These are phyloP conservation scores for Pelargonium nanum DNA, from an alignment of 345 rosid genomes.

Conservation along the genomic window DNA sequence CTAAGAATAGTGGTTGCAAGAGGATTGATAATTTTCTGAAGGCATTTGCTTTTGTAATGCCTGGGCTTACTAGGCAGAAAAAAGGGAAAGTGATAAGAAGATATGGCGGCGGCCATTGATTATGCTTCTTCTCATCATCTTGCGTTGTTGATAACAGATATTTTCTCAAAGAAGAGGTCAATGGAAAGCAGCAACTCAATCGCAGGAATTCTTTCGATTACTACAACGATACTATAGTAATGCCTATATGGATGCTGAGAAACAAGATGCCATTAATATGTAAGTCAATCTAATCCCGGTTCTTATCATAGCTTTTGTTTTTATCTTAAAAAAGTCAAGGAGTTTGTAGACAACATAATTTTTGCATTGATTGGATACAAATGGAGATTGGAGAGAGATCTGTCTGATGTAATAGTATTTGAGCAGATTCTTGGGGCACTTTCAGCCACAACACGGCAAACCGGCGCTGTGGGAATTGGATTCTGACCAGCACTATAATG, in stretches of 20 bases:
- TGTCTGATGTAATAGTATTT: no score
- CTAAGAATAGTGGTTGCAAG: background rate
- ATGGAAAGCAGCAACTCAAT: constrained; percentile 96
- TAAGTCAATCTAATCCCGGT: constrained; percentile 23
- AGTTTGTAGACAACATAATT: background rate
- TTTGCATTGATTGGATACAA: background rate
- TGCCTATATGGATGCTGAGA: constrained; percentile 86
- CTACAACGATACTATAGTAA: constrained; percentile 93
- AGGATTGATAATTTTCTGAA: no score
- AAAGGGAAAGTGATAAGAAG: background rate
- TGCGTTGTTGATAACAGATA: constrained; percentile 39
- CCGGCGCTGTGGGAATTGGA: constrained; percentile 90
- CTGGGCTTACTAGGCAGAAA: no score
- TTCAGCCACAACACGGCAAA: constrained; percentile 85
- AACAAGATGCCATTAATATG: constrained; percentile 96
- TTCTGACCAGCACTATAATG: constrained; percentile 72
- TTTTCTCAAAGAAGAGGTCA: constrained; percentile 95
- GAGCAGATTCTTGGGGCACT: constrained; percentile 87
- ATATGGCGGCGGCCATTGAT: background rate
- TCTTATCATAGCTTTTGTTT: background rate
- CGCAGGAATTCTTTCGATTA: constrained; percentile 86
- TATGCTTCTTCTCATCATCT: background rate
- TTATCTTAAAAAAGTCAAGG: background rate
- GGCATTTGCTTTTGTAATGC: background rate
- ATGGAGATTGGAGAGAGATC: no score